A percentile compares a stretch with the other conserved stretches of the same genome.
Evolutionary conservation across 257 asterid species (phyloP).

Genomic region (Primulina eburnea): DNA sequence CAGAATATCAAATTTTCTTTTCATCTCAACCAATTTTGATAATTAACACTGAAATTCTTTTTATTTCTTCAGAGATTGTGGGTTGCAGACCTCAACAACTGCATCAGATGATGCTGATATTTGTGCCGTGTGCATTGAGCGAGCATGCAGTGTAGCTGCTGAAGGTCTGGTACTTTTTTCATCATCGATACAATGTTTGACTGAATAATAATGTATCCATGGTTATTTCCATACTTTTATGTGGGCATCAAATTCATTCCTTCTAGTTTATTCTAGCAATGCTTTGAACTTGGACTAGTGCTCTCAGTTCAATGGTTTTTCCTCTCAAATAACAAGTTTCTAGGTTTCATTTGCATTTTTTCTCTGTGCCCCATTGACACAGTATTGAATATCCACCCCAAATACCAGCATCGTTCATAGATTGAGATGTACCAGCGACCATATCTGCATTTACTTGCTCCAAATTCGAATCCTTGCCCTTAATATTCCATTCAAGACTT

Average conservation of each 20-base stretch:
- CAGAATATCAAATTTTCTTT: neutral
- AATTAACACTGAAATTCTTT: neutral
- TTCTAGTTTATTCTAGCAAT: neutral
- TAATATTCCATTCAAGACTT: neutral
- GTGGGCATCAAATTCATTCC: neutral
- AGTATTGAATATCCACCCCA: neutral
- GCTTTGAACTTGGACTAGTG: neutral
- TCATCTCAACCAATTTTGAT: neutral
- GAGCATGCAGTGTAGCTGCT: conserved; percentile 82
- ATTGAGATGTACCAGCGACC: neutral
- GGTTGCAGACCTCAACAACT: conserved; percentile 63
- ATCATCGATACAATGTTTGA: neutral
- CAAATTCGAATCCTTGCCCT: neutral
- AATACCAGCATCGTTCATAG: neutral
- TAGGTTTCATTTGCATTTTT: neutral
- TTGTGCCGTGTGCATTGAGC: conserved; percentile 93
- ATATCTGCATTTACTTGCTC: neutral
- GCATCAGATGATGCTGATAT: conserved; percentile 72
- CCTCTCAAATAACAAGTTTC: neutral
- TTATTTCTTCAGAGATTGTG: conserved; percentile 62
- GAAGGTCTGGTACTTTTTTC: conserved; percentile 47
- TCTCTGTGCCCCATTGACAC: neutral
- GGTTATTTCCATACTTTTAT: neutral
- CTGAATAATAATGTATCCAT: neutral
- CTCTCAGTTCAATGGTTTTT: neutral